Conservation (phyloP, 768 basidiomycete genomes). For the Xerocomus brunneocitrinus region DNA sequence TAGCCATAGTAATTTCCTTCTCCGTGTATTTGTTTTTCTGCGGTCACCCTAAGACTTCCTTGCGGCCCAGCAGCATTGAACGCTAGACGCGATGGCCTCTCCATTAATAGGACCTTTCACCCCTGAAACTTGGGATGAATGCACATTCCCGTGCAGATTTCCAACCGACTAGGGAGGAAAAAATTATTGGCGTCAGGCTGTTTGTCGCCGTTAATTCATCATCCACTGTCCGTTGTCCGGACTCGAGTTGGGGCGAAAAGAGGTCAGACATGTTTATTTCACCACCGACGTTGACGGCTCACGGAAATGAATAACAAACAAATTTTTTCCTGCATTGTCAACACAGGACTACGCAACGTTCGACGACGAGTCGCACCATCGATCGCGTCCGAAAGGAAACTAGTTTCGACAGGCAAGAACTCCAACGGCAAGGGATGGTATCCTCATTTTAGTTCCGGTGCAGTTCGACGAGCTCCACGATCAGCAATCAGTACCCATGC, state of each 20-base stretch:
- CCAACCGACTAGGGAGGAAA: conserved; percentile 5
- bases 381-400: conserved; percentile 8
- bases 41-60: conserved; percentile 27
- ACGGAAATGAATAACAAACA: conserved; percentile 28
- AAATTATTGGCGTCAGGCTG: conserved; percentile 12
- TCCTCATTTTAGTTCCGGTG: conserved; percentile 10
- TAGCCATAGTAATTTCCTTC: conserved; percentile 10
- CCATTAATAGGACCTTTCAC: conserved; percentile 22
- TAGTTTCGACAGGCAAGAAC: background rate
- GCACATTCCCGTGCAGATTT: conserved; percentile 10
- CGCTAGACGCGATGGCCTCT: conserved; percentile 2
- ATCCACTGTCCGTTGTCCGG: conserved; percentile 1
- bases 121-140: conserved; percentile 2
- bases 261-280: conserved; percentile 23
- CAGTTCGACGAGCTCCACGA: conserved; percentile 12
- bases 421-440: background rate
- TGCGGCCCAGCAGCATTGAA: conserved; percentile 13
- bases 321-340: conserved; percentile 20
- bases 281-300: conserved; percentile 15
- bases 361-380: conserved; percentile 6
- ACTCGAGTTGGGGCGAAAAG: conserved; percentile 5
- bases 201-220: conserved; percentile 19
- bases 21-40: conserved; percentile 10
- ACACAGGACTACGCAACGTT: conserved; percentile 15
- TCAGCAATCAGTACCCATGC: conserved; percentile 1